phyloP scores from a whole-genome alignment of 441 rosid species.

The Adansonia madagascariensis region DNA sequence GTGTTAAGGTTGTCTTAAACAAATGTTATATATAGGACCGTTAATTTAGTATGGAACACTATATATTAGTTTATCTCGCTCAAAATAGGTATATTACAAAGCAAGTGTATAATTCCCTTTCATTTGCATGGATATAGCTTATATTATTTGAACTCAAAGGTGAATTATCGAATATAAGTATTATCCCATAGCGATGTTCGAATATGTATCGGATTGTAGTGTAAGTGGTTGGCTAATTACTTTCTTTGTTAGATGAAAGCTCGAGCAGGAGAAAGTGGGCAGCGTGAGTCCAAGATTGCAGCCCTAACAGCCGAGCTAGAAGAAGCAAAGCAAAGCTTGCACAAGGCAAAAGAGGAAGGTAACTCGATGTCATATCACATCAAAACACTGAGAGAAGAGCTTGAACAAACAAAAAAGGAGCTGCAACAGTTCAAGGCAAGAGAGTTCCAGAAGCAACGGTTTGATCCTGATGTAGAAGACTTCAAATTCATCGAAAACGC shows the following conservation, averaged over 20 bases:
- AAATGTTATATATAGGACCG: not conserved
- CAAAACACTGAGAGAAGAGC: slow-evolving; percentile 52
- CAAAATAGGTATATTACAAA: not conserved
- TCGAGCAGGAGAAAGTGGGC: slow-evolving; percentile 32
- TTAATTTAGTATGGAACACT: slow-evolving; percentile 4
- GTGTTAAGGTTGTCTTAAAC: too few relatives aligned
- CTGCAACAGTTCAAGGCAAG: slow-evolving; percentile 38
- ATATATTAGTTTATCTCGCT: not conserved
- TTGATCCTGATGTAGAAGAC: slow-evolving; percentile 51
- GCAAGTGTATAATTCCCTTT: not conserved
- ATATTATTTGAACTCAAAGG: not conserved
- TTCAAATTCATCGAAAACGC: slow-evolving; percentile 55
- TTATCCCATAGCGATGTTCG: not conserved
- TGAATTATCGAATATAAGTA: not conserved
- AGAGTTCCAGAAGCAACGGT: slow-evolving; percentile 32
- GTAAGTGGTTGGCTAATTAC: not conserved
- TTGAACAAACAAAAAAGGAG: slow-evolving; percentile 53
- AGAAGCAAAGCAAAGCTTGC: slow-evolving; percentile 55
- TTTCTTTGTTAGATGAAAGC: slow-evolving; percentile 36
- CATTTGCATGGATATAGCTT: not conserved
- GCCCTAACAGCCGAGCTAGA: slow-evolving; percentile 54
- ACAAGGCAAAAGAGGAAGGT: slow-evolving; percentile 55
- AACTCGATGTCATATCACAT: slow-evolving; percentile 42
- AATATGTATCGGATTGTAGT: not conserved
- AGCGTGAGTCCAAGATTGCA: slow-evolving; percentile 33